phyloP scores from a whole-genome alignment of 192 early-diverging fungal species.

The Coemansia sp. region DNA sequence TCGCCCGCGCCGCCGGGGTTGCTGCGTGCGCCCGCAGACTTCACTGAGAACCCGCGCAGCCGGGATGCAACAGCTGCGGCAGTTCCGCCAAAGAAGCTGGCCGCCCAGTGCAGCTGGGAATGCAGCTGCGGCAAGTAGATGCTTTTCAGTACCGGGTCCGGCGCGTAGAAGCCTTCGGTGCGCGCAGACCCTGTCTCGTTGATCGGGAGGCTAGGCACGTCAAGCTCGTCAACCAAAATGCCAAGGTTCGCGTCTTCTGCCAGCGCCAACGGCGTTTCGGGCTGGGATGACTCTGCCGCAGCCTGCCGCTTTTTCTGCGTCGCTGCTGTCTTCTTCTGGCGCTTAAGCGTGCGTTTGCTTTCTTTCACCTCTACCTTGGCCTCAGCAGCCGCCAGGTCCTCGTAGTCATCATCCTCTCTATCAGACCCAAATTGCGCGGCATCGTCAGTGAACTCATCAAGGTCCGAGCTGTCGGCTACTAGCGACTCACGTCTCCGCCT shows the following conservation, averaged over 20 bases:
- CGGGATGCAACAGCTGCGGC: constrained; percentile 46
- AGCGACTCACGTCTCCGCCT: neutral
- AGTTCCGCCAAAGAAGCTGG: constrained; percentile 51
- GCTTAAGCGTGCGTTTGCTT: constrained; percentile 7
- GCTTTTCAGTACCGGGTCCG: constrained; percentile 66
- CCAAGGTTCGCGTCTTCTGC: neutral
- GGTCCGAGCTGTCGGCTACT: neutral
- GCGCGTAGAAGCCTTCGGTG: constrained; percentile 75
- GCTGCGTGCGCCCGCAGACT: neutral
- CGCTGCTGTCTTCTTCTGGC: neutral
- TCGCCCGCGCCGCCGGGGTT: neutral
- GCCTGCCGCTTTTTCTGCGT: constrained; percentile 11
- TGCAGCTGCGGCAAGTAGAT: constrained; percentile 60
- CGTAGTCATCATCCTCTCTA: neutral
- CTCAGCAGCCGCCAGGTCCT: neutral
- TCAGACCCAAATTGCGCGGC: neutral
- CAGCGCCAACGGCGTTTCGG: constrained; percentile 17
- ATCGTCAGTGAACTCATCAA: neutral
- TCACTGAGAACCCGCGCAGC: constrained; percentile 36
- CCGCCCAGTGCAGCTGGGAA: constrained; percentile 50
- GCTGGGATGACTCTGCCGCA: constrained; percentile 15
- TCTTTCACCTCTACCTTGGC: neutral
- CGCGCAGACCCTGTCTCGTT: constrained; percentile 77
- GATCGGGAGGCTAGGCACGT: constrained; percentile 24
- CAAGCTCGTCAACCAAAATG: neutral